Base-by-base conservation (phyloP, 75 land plant genomes). In the Isoetes taiwanensis region DNA sequence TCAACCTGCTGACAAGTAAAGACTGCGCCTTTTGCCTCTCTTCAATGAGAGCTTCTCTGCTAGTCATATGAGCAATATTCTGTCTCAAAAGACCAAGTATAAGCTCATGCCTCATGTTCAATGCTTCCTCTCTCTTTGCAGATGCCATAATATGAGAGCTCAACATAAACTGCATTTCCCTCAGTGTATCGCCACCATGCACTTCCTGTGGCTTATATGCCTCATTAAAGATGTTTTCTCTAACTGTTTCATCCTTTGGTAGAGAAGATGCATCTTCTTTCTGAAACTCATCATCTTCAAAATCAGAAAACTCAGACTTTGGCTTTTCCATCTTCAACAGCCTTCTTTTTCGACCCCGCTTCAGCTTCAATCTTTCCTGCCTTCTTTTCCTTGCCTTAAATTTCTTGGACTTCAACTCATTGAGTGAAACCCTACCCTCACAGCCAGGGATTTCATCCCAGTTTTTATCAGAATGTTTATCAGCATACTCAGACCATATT, bases 121-220 rank as follows among this genome's bases (percentile, higher is more conserved):
- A 34, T 2, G 62, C 62, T 3, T 59, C 62, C 62, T 59, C 62
- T 2, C 62, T 32, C 62, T 59, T 59, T 33, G 40, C 62, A 2
- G 62, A 59, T 10, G 62, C 62, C 19, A 41, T 50, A 14, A 59
- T 30, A 2, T 43, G 50, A 43, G 42, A 4, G 2, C 53, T 59
- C 14, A 59, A 29, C 19, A 59, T 31, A 4, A 41, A 50, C 9
- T 59, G 62, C 62, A 59, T 59, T 21, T 59, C 62, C 0, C 62
- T 32, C 0, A 59, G 19, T 16, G 42, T 59, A n/a, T 27, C 62
- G 3, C 21, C 35, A 39, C 60, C 40, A 11, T 43, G 42, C 32
- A 50, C 40, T 27, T 59, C 48, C 1, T 48, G 52, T 10, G 40
- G 62, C 21, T 30, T n/a, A n/a, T n/a, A n/a, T n/a, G n/a, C n/a